A percentile compares a stretch with the other conserved stretches of the same genome.
Evolutionary conservation across 345 rosid genomes (phyloP).

Genomic region (Eutrema japonicum): DNA sequence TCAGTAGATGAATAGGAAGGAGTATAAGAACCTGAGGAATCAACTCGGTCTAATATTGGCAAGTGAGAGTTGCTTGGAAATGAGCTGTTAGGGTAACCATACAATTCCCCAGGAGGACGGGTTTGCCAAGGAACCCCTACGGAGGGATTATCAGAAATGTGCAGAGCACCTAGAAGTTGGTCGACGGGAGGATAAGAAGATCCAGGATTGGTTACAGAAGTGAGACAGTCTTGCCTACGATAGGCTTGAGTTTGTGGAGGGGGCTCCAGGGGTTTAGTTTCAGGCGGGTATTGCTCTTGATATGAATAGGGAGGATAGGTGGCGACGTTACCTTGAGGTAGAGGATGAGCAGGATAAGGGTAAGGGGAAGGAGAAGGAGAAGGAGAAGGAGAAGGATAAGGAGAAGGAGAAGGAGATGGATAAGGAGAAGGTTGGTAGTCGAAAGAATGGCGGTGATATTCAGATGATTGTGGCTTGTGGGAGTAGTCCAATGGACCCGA

Average conservation of each 20-base stretch:
- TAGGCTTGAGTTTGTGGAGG: constrained; percentile 42
- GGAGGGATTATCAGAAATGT: constrained; percentile 46
- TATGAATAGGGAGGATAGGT: constrained; percentile 48
- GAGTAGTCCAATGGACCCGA: constrained; percentile 47
- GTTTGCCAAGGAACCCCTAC: constrained; percentile 43
- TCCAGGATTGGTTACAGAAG: constrained; percentile 36
- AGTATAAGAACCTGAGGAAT: constrained; percentile 46
- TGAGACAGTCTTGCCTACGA: constrained; percentile 56
- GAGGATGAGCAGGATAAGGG: constrained; percentile 46
- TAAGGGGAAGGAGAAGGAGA: too few species aligned
- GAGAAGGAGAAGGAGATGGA: constrained; percentile 25
- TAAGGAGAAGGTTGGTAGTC: constrained; percentile 52
- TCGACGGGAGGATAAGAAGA: constrained; percentile 74
- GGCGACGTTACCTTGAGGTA: constrained; percentile 32
- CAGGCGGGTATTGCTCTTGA: constrained; percentile 53
- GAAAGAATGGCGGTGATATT: constrained; percentile 44
- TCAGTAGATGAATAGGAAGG: constrained; percentile 50
- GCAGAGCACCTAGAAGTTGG: constrained; percentile 55
- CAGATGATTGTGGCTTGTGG: constrained; percentile 39
- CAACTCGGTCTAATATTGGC: constrained; percentile 49
- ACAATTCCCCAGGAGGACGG: constrained; percentile 49
- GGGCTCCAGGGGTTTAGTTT: constrained; percentile 48
- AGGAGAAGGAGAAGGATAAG: not conserved
- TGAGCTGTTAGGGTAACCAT: constrained; percentile 68
- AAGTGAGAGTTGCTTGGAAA: constrained; percentile 57